These are phyloP conservation scores for Fusarium protoensiforme DNA, from an alignment of 2,329 filamentous ascomycete genomes.

Conservation along the genomic window DNA sequence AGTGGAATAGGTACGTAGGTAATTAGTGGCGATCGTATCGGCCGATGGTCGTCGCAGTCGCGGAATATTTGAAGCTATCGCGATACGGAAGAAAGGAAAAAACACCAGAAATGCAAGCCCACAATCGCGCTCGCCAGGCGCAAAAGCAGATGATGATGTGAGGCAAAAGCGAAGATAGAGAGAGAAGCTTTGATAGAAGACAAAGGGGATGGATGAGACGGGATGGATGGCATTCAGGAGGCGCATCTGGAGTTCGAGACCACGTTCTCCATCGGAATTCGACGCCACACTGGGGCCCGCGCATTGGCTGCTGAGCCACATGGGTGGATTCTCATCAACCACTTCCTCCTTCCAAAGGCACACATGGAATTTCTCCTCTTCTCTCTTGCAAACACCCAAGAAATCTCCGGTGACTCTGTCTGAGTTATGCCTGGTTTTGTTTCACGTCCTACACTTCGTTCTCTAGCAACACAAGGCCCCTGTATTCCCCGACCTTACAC, in stretches of 20 bases:
- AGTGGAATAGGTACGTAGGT: slow-evolving; percentile 6
- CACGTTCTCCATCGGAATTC: slow-evolving; percentile 33
- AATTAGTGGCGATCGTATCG: slow-evolving; percentile 32
- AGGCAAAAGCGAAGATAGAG: slow-evolving; percentile 20
- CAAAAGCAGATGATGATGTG: slow-evolving; percentile 25
- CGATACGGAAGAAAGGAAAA: slow-evolving; percentile 17
- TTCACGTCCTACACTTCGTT: neutral
- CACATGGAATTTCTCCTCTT: neutral
- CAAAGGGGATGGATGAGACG: slow-evolving; percentile 18
- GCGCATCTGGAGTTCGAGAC: slow-evolving; percentile 33
- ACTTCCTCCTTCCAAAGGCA: neutral
- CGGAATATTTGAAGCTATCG: slow-evolving; percentile 18
- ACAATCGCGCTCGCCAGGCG: slow-evolving; percentile 34
- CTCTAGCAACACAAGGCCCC: slow-evolving; percentile 1
- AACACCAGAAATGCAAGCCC: slow-evolving; percentile 20
- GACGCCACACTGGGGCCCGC: slow-evolving; percentile 24
- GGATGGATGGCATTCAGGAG: slow-evolving; percentile 33
- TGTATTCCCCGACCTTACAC: slow-evolving; percentile 31
- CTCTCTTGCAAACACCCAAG: neutral
- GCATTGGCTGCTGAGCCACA: slow-evolving; percentile 29
- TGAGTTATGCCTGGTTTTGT: neutral
- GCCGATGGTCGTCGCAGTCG: slow-evolving; percentile 8
- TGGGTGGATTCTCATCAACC: neutral
- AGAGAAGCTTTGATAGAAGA: slow-evolving; percentile 11
- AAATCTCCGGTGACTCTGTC: neutral